Conservation (phyloP, 164 flowering plant species). For the Chimonanthus praecox region DNA sequence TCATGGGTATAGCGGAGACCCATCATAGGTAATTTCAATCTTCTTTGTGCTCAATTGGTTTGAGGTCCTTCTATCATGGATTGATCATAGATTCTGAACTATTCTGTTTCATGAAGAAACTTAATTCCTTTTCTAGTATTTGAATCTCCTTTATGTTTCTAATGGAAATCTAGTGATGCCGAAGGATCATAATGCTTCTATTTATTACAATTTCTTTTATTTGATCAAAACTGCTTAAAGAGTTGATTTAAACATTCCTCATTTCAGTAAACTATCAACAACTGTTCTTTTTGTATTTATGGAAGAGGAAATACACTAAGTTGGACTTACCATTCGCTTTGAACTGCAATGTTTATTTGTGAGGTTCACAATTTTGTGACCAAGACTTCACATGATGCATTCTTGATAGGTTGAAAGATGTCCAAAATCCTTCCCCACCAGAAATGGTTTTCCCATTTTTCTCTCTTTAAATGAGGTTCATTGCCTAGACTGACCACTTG, state of each 20-base stretch:
- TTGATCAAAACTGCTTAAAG: background rate
- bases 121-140: background rate
- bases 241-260: too few species aligned
- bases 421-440: background rate
- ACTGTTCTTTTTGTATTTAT: background rate
- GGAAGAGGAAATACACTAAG: background rate
- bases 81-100: background rate
- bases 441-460: background rate
- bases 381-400: background rate
- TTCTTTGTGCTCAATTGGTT: background rate
- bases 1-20: slow-evolving; percentile 88
- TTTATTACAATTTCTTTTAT: background rate
- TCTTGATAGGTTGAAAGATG: background rate
- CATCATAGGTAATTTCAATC: slow-evolving; percentile 59
- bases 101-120: background rate
- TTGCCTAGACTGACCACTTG: background rate
- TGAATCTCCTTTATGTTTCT: background rate
- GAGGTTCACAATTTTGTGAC: background rate
- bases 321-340: too few species aligned
- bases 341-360: background rate
- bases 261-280: background rate
- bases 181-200: background rate
- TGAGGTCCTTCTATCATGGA: background rate
- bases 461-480: background rate
- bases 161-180: background rate